Conservation (phyloP, 208 protist genomes). For the Trypanosoma vivax region DNA sequence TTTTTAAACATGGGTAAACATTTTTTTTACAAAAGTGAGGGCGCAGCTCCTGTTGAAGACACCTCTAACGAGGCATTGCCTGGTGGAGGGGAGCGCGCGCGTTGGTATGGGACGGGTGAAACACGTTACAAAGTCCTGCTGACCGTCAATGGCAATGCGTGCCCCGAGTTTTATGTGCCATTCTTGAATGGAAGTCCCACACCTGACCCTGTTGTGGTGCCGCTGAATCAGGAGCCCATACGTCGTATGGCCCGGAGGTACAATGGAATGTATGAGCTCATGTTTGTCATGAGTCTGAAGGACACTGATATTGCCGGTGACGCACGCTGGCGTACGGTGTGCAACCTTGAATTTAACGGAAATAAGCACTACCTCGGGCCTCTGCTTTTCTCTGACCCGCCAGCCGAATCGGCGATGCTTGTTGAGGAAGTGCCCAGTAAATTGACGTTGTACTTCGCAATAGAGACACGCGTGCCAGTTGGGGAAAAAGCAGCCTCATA, state of each 20-base stretch:
- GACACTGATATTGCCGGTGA: neutral
- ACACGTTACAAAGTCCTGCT: too few relatives aligned
- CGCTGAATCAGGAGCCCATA: neutral
- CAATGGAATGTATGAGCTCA: slow-evolving; percentile 17
- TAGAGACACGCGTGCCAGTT: slow-evolving; percentile 23
- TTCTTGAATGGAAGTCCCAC: too few relatives aligned
- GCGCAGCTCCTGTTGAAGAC: too few relatives aligned
- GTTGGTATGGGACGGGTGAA: too few relatives aligned
- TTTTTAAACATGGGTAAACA: too few relatives aligned
- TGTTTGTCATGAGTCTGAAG: slow-evolving; percentile 8
- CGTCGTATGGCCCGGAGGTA: slow-evolving; percentile 7
- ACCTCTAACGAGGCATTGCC: too few relatives aligned
- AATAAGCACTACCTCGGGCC: slow-evolving; percentile 31
- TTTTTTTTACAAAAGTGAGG: too few relatives aligned
- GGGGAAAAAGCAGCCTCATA: slow-evolving; percentile 19
- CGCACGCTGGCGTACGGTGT: slow-evolving; percentile 7
- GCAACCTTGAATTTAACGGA: slow-evolving; percentile 3
- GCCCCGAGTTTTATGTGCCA: too few relatives aligned
- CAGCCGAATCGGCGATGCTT: slow-evolving; percentile 34
- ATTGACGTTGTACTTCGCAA: slow-evolving; percentile 24
- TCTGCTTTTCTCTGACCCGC: slow-evolving; percentile 2
- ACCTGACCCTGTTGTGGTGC: too few relatives aligned
- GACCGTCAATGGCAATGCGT: too few relatives aligned
- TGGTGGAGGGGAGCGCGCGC: too few relatives aligned
- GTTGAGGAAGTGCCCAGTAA: slow-evolving; percentile 26